Evolutionary conservation across 1,284 basidiomycete species (phyloP).

Genomic region (Malassezia pachydermatis): DNA sequence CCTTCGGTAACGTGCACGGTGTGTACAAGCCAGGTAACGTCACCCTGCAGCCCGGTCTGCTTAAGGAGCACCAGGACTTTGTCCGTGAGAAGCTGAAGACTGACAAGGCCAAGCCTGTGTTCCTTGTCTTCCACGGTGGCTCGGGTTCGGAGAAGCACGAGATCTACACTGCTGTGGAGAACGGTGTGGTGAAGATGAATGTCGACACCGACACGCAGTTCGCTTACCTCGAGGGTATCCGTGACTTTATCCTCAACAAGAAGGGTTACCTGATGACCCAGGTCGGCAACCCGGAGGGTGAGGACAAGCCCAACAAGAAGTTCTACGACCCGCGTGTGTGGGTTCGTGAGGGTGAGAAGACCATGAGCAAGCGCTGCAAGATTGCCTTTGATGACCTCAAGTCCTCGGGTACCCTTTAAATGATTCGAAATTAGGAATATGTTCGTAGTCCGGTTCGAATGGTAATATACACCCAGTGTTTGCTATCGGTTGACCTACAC

Average conservation of each 20-base stretch:
- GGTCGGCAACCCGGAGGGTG: constrained; percentile 47
- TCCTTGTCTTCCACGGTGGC: constrained; percentile 99
- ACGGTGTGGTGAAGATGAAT: constrained; percentile 59
- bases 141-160: constrained; percentile 95
- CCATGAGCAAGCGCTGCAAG: constrained; percentile 73
- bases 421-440: neutral
- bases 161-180: constrained; percentile 77
- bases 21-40: constrained; percentile 54
- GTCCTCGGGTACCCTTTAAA: constrained; percentile 39
- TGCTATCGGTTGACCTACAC: too few relatives aligned
- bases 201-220: constrained; percentile 66
- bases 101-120: constrained; percentile 57
- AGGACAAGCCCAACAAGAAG: constrained; percentile 48
- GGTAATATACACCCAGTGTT: too few relatives aligned
- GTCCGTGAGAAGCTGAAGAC: constrained; percentile 63
- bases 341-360: constrained; percentile 98
- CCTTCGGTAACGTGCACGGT: constrained; percentile 85
- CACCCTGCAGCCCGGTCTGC: constrained; percentile 77
- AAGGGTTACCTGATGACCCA: constrained; percentile 46
- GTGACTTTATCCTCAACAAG: constrained; percentile 47
- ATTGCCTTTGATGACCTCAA: constrained; percentile 83
- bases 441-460: neutral
- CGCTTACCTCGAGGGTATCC: constrained; percentile 78
- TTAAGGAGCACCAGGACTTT: constrained; percentile 81
- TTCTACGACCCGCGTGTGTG: constrained; percentile 62